Conservation (phyloP, 179 eudicot genomes). For the Camellia oleifera region DNA sequence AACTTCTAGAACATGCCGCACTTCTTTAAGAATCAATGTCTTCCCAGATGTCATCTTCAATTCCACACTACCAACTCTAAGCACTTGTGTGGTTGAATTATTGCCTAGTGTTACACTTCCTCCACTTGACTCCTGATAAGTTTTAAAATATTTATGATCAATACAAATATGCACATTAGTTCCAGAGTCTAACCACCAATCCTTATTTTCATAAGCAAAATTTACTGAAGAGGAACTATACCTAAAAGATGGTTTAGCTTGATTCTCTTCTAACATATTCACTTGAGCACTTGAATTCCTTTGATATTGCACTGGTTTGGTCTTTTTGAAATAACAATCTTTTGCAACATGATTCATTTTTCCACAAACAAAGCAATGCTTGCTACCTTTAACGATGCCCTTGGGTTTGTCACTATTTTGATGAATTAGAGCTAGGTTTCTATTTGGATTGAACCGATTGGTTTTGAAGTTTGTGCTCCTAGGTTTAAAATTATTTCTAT, state of each 20-base stretch:
- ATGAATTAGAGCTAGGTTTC: not conserved
- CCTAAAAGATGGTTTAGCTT: not conserved
- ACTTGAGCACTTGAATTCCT: not conserved
- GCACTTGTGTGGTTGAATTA: not conserved
- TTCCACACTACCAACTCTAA: not conserved
- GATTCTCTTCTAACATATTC: not conserved
- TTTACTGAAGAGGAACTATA: not conserved
- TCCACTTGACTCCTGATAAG: not conserved
- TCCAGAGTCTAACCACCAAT: conserved; percentile 6
- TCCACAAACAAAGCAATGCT: not conserved
- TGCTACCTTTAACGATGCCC: not conserved
- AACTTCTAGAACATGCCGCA: not conserved
- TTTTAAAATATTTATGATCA: not conserved
- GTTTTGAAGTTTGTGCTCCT: not conserved
- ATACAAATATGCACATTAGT: conserved; percentile 2
- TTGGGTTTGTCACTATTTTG: not conserved
- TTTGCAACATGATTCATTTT: not conserved
- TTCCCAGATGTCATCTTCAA: not conserved
- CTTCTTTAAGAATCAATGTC: not conserved
- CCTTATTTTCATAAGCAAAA: not conserved
- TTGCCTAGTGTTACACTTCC: conserved; percentile 3
- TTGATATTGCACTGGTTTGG: not conserved
- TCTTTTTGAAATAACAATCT: not conserved
- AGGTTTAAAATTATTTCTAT: not conserved
- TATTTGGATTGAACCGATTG: not conserved